Evolutionary conservation across 2,329 filamentous ascomycete genomes (phyloP), one percentile per base, ranked within the genome.

Genomic region (Westerdykella aurantiaca): DNA sequence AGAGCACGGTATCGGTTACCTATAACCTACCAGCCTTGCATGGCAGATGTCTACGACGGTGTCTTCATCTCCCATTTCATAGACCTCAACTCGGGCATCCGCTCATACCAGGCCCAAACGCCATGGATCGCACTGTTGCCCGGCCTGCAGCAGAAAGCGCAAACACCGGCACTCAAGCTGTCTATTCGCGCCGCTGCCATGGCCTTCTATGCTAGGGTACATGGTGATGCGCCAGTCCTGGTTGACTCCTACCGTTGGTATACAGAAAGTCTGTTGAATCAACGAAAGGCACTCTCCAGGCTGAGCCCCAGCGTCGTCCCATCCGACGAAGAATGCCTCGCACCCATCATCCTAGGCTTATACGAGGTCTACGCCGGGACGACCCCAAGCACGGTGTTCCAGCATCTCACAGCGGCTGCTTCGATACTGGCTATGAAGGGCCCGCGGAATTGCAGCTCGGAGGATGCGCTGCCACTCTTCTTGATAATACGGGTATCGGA

Each of bases 241-340:
- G 46, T 61, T 2, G 62, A 65, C 18, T 63, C 61, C 0, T 64
- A 58, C 43, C 50, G 54, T 25, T 65, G 61, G 62, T 65, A 65
- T 37, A 59, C 48, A 5, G 44, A 49, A n/a, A 56, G 58, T n/a
- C 44, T 65, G 9, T 49, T 54, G 29, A 47, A 50, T 10, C 60
- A 63, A 31, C 45, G 61, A n/a, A 42, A 41, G 13, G 54, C 60
- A 1, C 44, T 64, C 6, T 44, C 49, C 2, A 53, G 45, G 25
- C 40, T 61, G 6, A 35, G 44, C 10, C 38, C 31, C 2, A 41
- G 50, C 3, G 31, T 23, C n/a, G 57, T 63, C 6, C 62, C 62
- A 7, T 47, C 49, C 23, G 56, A 56, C 1, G 61, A 60, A 42
- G 61, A 64, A 14, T 54, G 63, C 17, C 31, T 63, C 11, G 58